Evolutionary conservation across 192 early-diverging fungal genomes (phyloP).

Genomic region (Dispira simplex): DNA sequence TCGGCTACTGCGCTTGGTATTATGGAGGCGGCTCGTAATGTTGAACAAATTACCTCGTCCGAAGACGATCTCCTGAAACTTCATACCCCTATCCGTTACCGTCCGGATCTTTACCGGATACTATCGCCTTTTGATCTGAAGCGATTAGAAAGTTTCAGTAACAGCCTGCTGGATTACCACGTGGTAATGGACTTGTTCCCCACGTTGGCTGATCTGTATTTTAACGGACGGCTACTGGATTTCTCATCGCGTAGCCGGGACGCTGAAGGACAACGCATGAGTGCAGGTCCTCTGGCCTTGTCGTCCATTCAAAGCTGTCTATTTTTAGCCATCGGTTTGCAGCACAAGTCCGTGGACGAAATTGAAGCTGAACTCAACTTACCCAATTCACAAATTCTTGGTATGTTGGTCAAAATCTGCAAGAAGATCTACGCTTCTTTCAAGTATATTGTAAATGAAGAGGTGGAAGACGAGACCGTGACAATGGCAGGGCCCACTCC

Average conservation of each 20-base stretch:
- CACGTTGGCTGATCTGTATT: constrained; percentile 62
- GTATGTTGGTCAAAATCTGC: constrained; percentile 87
- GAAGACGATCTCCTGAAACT: background rate
- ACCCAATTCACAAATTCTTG: constrained; percentile 73
- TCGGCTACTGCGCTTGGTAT: constrained; percentile 69
- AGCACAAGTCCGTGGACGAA: constrained; percentile 82
- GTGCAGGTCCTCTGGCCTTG: constrained; percentile 33
- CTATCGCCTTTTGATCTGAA: constrained; percentile 83
- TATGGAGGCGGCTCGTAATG: constrained; percentile 33
- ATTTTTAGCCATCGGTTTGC: constrained; percentile 77
- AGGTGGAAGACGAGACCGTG: constrained; percentile 18
- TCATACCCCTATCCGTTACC: constrained; percentile 13
- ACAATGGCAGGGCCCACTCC: constrained; percentile 6
- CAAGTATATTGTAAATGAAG: constrained; percentile 36
- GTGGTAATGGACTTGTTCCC: constrained; percentile 89
- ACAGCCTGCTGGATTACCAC: constrained; percentile 96
- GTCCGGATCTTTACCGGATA: constrained; percentile 19
- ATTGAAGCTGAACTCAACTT: constrained; percentile 76
- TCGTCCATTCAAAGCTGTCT: constrained; percentile 80
- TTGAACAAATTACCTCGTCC: background rate
- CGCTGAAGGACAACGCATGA: constrained; percentile 6
- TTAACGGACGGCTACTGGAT: constrained; percentile 40
- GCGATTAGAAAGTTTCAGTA: constrained; percentile 88
- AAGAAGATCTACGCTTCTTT: constrained; percentile 67
- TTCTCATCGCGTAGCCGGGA: constrained; percentile 8